Evolutionary conservation across 164 flowering plant genomes (phyloP).

Genomic region (Kingdonia uniflora): DNA sequence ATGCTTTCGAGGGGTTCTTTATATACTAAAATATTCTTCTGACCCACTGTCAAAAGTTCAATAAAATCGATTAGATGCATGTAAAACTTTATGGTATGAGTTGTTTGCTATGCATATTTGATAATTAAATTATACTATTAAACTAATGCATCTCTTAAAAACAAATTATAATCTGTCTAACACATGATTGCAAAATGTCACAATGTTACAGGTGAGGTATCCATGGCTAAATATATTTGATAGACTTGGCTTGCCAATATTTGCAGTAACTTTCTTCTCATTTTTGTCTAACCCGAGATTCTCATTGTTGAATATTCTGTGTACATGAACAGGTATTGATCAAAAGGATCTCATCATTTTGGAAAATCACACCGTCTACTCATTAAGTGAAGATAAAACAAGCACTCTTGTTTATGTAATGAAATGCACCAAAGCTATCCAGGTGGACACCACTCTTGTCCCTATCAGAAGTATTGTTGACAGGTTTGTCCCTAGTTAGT

Average conservation of each 20-base stretch:
- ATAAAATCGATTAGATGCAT: too few species aligned
- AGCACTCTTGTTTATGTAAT: constrained; percentile 52
- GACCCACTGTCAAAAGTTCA: too few species aligned
- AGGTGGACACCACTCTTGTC: constrained; percentile 19
- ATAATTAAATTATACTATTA: too few species aligned
- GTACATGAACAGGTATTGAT: constrained; percentile 41
- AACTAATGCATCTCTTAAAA: too few species aligned
- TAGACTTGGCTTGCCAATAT: neutral
- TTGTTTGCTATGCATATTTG: too few species aligned
- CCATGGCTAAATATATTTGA: too few species aligned
- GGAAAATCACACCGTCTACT: constrained; percentile 49
- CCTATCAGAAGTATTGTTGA: constrained; percentile 47
- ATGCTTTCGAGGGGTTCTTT: too few species aligned
- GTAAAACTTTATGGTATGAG: too few species aligned
- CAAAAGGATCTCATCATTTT: constrained; percentile 34
- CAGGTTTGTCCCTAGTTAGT: constrained; percentile 37
- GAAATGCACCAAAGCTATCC: constrained; percentile 27
- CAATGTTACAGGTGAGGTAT: too few species aligned
- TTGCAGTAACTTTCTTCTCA: neutral
- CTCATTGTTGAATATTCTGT: constrained; percentile 9
- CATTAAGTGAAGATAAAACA: constrained; percentile 50
- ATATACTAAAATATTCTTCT: too few species aligned
- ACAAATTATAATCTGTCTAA: neutral
- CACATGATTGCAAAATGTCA: neutral
- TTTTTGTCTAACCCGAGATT: constrained; percentile 3